phyloP scores from a whole-genome alignment of 2,329 filamentous ascomycete genomes.

The Fusarium sp. region DNA sequence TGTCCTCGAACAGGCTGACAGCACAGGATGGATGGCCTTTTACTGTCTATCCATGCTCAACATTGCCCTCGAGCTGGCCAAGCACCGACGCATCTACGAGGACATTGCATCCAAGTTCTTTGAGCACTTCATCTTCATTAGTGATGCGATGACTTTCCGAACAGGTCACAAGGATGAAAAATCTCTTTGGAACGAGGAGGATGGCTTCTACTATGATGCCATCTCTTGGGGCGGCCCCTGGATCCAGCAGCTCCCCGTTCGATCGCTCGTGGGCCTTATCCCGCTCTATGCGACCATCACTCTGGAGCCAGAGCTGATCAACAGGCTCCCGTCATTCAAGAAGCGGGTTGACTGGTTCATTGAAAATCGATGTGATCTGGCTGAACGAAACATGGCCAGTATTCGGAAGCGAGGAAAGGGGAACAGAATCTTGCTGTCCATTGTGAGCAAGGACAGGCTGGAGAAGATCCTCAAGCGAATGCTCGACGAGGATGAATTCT shows the following conservation, averaged over 20 bases:
- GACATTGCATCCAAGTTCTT: slow-evolving; percentile 99
- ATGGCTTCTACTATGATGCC: slow-evolving; percentile 98
- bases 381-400: slow-evolving; percentile 93
- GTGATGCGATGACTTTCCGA: slow-evolving; percentile 94
- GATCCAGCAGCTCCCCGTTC: slow-evolving; percentile 91
- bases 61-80: slow-evolving; percentile 93
- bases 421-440: slow-evolving; percentile 85
- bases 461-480: slow-evolving; percentile 90
- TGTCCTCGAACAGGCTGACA: slow-evolving; percentile 94
- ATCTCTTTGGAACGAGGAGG: slow-evolving; percentile 95
- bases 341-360: slow-evolving; percentile 95
- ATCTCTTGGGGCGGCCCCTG: slow-evolving; percentile 96
- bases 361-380: slow-evolving; percentile 85
- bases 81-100: slow-evolving; percentile 94
- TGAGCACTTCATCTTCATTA: slow-evolving; percentile 98
- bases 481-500: slow-evolving; percentile 94
- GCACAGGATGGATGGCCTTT: slow-evolving; percentile 99
- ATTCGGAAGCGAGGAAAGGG: slow-evolving; percentile 92
- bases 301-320: slow-evolving; percentile 92
- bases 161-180: slow-evolving; percentile 77
- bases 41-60: slow-evolving; percentile 98
- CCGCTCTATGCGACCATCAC: slow-evolving; percentile 93
- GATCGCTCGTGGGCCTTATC: slow-evolving; percentile 92
- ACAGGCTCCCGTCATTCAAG: slow-evolving; percentile 92
- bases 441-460: slow-evolving; percentile 93